These are phyloP conservation scores for Citrullus mucosospermus DNA, from an alignment of 306 rosid genomes.

Conservation along the genomic window DNA sequence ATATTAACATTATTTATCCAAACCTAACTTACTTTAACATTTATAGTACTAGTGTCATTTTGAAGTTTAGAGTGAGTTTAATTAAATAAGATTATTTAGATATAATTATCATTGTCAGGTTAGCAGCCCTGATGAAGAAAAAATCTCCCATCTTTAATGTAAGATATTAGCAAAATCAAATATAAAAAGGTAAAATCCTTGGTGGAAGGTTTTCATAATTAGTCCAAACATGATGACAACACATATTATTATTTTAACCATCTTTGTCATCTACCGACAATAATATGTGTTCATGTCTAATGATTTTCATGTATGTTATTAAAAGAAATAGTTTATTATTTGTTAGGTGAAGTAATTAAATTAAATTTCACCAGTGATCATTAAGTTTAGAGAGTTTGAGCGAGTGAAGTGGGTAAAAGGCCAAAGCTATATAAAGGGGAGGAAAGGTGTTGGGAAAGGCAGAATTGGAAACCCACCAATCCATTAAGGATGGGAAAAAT, in stretches of 20 bases:
- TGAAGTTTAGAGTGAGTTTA: not conserved
- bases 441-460: not conserved
- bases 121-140: not conserved
- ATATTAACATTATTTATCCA: not conserved
- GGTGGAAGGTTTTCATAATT: not conserved
- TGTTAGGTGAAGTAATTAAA: not conserved
- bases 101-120: not conserved
- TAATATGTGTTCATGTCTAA: not conserved
- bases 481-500: conserved; percentile 2
- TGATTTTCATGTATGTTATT: not conserved
- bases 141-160: not conserved
- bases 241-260: not conserved
- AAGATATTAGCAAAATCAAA: not conserved
- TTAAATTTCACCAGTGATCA: not conserved
- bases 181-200: not conserved
- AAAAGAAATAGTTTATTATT: not conserved
- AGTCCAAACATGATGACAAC: not conserved
- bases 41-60: not conserved
- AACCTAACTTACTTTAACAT: not conserved
- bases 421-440: conserved; percentile 5
- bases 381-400: not conserved
- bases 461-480: not conserved
- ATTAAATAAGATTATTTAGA: not conserved
- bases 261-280: not conserved
- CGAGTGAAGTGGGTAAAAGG: not conserved